Percentiles rank a stretch among this genome's conserved stretches.
Conservation (phyloP, 1,139 yeast genomes). For the Blastobotrys elegans region DNA sequence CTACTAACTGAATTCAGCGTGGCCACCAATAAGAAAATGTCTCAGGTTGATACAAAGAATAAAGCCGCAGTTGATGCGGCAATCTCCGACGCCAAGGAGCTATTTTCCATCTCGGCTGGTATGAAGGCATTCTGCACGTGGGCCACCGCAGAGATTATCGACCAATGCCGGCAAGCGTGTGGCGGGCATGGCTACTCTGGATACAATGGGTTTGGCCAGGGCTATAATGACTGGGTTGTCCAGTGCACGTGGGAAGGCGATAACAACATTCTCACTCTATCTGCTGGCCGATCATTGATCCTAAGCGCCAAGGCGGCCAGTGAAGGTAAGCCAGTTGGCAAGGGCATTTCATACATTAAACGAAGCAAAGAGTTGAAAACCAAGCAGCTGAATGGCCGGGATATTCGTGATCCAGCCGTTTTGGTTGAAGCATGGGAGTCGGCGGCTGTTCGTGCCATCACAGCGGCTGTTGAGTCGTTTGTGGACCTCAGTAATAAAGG, state of each 20-base stretch:
- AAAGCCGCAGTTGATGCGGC: slow-evolving; percentile 39
- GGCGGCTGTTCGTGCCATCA: slow-evolving; percentile 35
- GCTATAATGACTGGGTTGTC: slow-evolving; percentile 87
- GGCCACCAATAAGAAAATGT: slow-evolving; percentile 50
- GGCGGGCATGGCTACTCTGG: slow-evolving; percentile 96
- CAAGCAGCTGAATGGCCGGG: slow-evolving; percentile 25
- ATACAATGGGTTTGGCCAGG: slow-evolving; percentile 85
- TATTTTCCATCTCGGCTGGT: slow-evolving; percentile 83
- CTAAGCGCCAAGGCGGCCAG: slow-evolving; percentile 32
- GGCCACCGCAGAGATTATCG: slow-evolving; percentile 73
- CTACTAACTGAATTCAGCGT: slow-evolving; percentile 53
- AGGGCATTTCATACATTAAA: slow-evolving; percentile 31
- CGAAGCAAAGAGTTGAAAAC: slow-evolving; percentile 22
- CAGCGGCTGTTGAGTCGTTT: slow-evolving; percentile 32
- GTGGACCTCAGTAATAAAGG: slow-evolving; percentile 25
- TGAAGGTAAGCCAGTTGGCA: slow-evolving; percentile 31
- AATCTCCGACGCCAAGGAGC: slow-evolving; percentile 62
- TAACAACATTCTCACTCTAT: slow-evolving; percentile 76
- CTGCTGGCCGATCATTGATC: slow-evolving; percentile 55
- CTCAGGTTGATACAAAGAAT: slow-evolving; percentile 26
- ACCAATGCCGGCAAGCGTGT: slow-evolving; percentile 86
- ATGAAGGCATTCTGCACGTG: slow-evolving; percentile 87
- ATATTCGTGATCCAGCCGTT: slow-evolving; percentile 31
- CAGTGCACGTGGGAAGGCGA: slow-evolving; percentile 99
- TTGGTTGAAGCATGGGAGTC: slow-evolving; percentile 40